Evolutionary conservation across 495 filamentous ascomycete genomes (phyloP), one percentile per base, ranked within the genome.

Genomic region (Penicillium crystallinum): DNA sequence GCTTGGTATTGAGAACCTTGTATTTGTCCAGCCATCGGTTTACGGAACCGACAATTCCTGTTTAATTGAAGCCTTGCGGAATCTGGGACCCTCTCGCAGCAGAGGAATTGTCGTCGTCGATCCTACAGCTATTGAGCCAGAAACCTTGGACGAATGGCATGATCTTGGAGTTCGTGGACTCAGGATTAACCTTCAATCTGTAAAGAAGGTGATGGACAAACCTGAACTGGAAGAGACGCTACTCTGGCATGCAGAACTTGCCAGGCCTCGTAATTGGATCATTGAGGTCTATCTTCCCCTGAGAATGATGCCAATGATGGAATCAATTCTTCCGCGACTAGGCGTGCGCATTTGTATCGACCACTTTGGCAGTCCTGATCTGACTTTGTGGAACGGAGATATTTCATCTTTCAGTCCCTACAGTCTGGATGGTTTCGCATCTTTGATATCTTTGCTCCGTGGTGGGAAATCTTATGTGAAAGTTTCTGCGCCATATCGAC

Each of bases 31-130:
- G 45, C 76, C 76, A 4, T 77, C 74, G 11, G 67, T 75, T 44
- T 81, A 80, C 52, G 77, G 76, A 38, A 64, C 62, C 18, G 73
- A 81, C 56, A 79, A 81, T 41, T 73, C 72, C n/a, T 81, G 76
- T 54, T 64, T 79, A 10, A 56, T 81, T 19, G 69, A 75, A 40
- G 73, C 74, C 9, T 63, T 80, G 5, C 42, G 52, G 15, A 54
- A 56, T 41, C 39, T 77, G 33, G 73, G 72, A 5, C 70, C 73
- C 19, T 63, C 62, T 25, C 65, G 68, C 50, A 75, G 74, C n/a
- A 66, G 77, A 50, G 78, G 66, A 8, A 70, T 80, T 6, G 73
- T 78, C n/a, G 71, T 69, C 1, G 67, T 81, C 49, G 75, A 81
- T 49, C 72, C 76, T n/a, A 46, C 59, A 14, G 66, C 47, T 0